phyloP scores from a whole-genome alignment of 768 basidiomycete genomes.

The Porphyrellus cyaneotinctus region DNA sequence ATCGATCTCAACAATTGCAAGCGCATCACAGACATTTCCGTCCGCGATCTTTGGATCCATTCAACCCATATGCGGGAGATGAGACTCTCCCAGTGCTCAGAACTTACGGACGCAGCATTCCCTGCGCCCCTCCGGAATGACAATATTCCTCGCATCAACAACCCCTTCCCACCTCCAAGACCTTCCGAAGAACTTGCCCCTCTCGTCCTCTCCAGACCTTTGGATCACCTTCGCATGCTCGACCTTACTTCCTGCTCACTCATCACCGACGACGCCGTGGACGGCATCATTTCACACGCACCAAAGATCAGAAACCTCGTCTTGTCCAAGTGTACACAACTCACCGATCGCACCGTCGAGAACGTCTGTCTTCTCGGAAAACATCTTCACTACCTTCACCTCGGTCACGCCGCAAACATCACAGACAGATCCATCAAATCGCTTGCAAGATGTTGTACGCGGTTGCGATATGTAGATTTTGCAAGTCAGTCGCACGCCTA shows the following conservation, averaged over 20 bases:
- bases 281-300: constrained; percentile 75
- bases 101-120: constrained; percentile 82
- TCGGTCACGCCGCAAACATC: constrained; percentile 87
- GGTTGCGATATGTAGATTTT: constrained; percentile 92
- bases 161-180: constrained; percentile 41
- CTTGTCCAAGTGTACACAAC: constrained; percentile 73
- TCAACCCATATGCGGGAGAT: constrained; percentile 87
- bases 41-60: constrained; percentile 81
- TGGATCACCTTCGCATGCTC: constrained; percentile 88
- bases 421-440: constrained; percentile 85
- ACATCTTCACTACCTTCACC: constrained; percentile 89
- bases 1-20: constrained; percentile 88
- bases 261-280: constrained; percentile 80
- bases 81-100: constrained; percentile 72
- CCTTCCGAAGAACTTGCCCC: constrained; percentile 51
- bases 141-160: constrained; percentile 34
- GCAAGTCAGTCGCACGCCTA: constrained; percentile 62
- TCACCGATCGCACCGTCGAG: constrained; percentile 81
- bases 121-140: constrained; percentile 56
- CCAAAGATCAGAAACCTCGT: constrained; percentile 84
- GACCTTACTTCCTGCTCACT: constrained; percentile 84
- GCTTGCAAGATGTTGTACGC: constrained; percentile 81
- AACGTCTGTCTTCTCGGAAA: constrained; percentile 86
- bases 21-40: constrained; percentile 67
- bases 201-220: constrained; percentile 56